phyloP scores from a whole-genome alignment of 2,329 filamentous ascomycete species.

The Hypoxylon sp. region DNA sequence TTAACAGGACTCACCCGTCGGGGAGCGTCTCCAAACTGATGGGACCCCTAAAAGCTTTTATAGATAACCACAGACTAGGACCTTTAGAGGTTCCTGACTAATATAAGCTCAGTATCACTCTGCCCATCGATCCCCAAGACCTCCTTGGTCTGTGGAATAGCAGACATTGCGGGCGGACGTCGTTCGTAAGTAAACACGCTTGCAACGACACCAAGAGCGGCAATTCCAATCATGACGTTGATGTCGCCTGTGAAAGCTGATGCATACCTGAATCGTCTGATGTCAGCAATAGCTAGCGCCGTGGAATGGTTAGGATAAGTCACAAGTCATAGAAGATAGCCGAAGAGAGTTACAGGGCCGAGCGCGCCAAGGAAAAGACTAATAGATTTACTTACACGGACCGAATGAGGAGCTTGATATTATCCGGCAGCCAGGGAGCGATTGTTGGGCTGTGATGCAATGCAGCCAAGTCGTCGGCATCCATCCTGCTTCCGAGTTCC shows the following conservation, averaged over 20 bases:
- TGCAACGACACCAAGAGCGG: constrained; percentile 60
- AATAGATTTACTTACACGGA: constrained; percentile 53
- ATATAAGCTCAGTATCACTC: constrained; percentile 53
- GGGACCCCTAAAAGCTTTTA: no score
- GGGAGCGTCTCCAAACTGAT: not conserved
- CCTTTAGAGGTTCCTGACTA: constrained; percentile 36
- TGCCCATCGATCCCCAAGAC: constrained; percentile 46
- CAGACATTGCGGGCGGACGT: constrained; percentile 55
- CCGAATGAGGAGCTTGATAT: constrained; percentile 56
- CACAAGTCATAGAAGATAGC: not conserved
- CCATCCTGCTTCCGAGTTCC: constrained; percentile 57
- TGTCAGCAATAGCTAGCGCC: constrained; percentile 4
- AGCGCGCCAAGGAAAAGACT: not conserved
- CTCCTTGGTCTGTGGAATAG: constrained; percentile 48
- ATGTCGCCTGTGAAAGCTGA: constrained; percentile 63
- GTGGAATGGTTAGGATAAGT: not conserved
- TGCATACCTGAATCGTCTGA: constrained; percentile 53
- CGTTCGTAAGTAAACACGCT: constrained; percentile 63
- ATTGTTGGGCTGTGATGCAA: constrained; percentile 63
- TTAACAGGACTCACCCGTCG: not conserved
- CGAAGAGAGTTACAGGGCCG: not conserved
- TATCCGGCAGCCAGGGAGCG: constrained; percentile 54
- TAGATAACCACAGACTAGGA: not conserved
- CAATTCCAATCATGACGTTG: constrained; percentile 62
- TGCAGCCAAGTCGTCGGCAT: constrained; percentile 57